Conservation (phyloP, 2,329 filamentous ascomycete species). For the Talaromyces rugulosus region DNA sequence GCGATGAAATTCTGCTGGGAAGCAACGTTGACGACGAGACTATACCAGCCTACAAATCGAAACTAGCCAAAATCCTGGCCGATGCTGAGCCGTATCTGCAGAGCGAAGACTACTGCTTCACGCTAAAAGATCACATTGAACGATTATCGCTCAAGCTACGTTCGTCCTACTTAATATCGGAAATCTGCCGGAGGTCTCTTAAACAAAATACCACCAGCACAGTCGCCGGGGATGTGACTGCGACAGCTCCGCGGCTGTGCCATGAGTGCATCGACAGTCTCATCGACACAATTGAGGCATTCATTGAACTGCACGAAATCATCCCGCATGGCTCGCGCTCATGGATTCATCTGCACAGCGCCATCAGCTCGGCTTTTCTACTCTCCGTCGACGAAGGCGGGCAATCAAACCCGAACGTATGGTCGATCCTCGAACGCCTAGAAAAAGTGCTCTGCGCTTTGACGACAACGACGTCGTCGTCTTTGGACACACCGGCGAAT, state of each 20-base stretch:
- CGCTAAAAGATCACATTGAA: conserved; percentile 51
- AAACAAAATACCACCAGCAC: conserved; percentile 39
- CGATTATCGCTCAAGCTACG: conserved; percentile 59
- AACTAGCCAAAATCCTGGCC: conserved; percentile 54
- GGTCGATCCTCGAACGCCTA: conserved; percentile 37
- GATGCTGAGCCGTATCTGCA: conserved; percentile 56
- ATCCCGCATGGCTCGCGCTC: conserved; percentile 41
- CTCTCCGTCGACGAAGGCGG: conserved; percentile 43
- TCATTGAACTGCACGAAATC: conserved; percentile 51
- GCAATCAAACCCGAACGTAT: conserved; percentile 36
- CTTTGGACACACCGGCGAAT: conserved; percentile 20
- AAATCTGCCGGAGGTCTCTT: conserved; percentile 58
- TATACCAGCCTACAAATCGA: conserved; percentile 54
- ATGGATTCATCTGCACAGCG: conserved; percentile 45
- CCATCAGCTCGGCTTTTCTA: conserved; percentile 45
- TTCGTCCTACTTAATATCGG: conserved; percentile 58
- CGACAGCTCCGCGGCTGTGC: conserved; percentile 35
- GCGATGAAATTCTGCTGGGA: conserved; percentile 51
- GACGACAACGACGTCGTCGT: conserved; percentile 20
- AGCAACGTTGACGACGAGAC: conserved; percentile 50
- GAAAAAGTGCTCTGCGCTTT: conserved; percentile 42
- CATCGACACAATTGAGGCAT: conserved; percentile 55
- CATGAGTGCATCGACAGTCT: conserved; percentile 54
- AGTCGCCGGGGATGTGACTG: conserved; percentile 26
- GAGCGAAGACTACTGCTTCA: conserved; percentile 43